Evolutionary conservation across 2,329 filamentous ascomycete species (phyloP), one percentile per base, ranked within the genome.

Genomic region (Magnaporthales sp.): DNA sequence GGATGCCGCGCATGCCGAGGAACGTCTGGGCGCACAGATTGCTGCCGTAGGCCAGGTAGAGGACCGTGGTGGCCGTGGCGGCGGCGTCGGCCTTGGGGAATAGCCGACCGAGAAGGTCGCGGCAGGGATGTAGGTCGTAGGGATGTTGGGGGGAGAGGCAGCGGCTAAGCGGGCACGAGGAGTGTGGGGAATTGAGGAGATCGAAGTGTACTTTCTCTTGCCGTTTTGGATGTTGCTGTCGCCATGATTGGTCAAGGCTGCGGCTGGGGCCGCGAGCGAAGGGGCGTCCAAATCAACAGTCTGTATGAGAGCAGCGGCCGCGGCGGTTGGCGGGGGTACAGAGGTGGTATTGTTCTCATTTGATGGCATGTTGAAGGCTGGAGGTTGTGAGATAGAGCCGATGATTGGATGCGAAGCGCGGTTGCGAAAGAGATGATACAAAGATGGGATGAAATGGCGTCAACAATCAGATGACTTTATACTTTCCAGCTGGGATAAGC

Each of bases 21-120:
- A 98, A 97, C 0, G 91, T 96, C 75, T 92, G 81, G 15, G 89
- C 86, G 68, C 84, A 87, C 69, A 98, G 85, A 76, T 98, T 98
- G 65, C 93, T 97, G 71, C 94, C 95, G 75, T 97, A 98, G 11
- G 93, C 94, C 26, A 94, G 86, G 76, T 94, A 94, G 65, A 93
- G 84, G 29, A 93, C 82, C 1, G 90, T 66, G 32, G 71, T 63
- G 60, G 74, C 68, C 60, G 71, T 67, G 8, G 69, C 67, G 15
- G 70, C 32, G 15, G 67, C 61, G 11, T 71, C 68, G 38, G 54
- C n/a, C 24, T 22, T 22, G 54, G 54, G n/a, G 11, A n/a, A 26
- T 73, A 9, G 70, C 70, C 63, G 24, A 46, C 46, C n/a, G 67
- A 67, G 13, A 69, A 46, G 10, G 67, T 67, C 2, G 69, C 73